These are phyloP conservation scores for Neophaeococcomyces aloes DNA, from an alignment of 2,329 filamentous ascomycete species.

Conservation along the genomic window DNA sequence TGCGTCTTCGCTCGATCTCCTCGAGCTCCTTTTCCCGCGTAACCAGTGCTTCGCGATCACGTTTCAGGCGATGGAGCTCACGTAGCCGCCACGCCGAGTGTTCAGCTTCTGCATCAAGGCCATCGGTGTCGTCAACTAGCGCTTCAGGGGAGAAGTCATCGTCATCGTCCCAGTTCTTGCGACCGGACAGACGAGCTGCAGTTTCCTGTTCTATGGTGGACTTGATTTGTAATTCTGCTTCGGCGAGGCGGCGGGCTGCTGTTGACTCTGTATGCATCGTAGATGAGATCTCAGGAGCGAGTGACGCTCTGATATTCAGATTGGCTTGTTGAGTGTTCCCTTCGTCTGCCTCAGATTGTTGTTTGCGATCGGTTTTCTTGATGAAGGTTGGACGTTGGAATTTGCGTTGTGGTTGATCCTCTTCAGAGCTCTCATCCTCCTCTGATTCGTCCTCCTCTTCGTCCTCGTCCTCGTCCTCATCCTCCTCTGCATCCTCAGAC, in stretches of 20 bases:
- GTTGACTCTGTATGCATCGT: slow-evolving; percentile 21
- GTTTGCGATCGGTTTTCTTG: slow-evolving; percentile 50
- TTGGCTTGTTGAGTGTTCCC: slow-evolving; percentile 15
- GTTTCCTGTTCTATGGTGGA: slow-evolving; percentile 78
- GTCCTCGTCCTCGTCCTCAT: slow-evolving; percentile 44
- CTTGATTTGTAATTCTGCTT: slow-evolving; percentile 70
- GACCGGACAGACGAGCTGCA: slow-evolving; percentile 61
- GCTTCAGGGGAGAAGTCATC: slow-evolving; percentile 55
- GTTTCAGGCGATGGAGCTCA: slow-evolving; percentile 78
- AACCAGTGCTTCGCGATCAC: slow-evolving; percentile 76
- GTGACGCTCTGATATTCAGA: slow-evolving; percentile 14
- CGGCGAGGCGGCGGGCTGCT: slow-evolving; percentile 53
- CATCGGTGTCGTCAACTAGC: slow-evolving; percentile 82
- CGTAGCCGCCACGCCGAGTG: slow-evolving; percentile 87
- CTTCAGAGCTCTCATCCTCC: slow-evolving; percentile 48
- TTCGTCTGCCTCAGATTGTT: slow-evolving; percentile 12
- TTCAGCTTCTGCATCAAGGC: slow-evolving; percentile 75
- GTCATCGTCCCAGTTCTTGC: slow-evolving; percentile 72
- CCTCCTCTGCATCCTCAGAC: slow-evolving; percentile 19
- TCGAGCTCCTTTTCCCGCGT: slow-evolving; percentile 72
- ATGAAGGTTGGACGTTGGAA: slow-evolving; percentile 58
- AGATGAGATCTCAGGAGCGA: slow-evolving; percentile 8
- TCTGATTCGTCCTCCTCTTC: slow-evolving; percentile 38
- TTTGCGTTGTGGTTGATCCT: slow-evolving; percentile 47
- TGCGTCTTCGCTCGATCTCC: slow-evolving; percentile 77